Conservation (phyloP, 78 protist genomes). For the Monosiga brevicollis region DNA sequence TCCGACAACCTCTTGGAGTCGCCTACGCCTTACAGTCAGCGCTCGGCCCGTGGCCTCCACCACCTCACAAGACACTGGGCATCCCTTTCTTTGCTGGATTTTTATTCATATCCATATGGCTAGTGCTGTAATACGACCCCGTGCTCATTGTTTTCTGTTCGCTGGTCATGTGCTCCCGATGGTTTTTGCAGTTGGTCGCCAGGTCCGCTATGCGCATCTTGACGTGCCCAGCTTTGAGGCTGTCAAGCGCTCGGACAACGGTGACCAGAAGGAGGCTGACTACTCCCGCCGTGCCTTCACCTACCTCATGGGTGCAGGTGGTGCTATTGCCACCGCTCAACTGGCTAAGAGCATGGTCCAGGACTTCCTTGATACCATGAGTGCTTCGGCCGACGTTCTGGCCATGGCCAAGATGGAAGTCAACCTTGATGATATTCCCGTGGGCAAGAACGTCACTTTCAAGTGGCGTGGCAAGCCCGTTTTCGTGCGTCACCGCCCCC, state of each 20-base stretch:
- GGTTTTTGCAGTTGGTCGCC: too few species aligned
- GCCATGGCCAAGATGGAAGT: constrained; percentile 60
- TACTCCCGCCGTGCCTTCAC: constrained; percentile 28
- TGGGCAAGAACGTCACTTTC: constrained; percentile 16
- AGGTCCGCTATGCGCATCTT: neutral
- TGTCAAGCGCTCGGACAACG: neutral
- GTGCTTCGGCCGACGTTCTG: constrained; percentile 43
- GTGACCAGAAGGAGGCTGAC: constrained; percentile 3
- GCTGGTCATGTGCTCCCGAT: too few species aligned
- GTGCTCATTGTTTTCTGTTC: too few species aligned
- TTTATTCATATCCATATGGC: too few species aligned
- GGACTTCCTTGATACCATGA: constrained; percentile 14
- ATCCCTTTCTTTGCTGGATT: too few species aligned
- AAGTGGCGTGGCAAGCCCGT: constrained; percentile 80
- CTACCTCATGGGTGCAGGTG: constrained; percentile 26
- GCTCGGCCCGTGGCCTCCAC: too few species aligned
- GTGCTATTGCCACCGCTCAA: neutral
- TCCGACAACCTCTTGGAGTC: too few species aligned
- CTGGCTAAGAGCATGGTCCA: constrained; percentile 12
- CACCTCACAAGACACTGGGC: too few species aligned
- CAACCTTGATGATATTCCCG: constrained; percentile 45
- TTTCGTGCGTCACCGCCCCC: constrained; percentile 54
- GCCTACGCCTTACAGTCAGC: too few species aligned
- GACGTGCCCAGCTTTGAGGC: neutral
- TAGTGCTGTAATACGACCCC: too few species aligned